Evolutionary conservation across 163 green algal genomes (phyloP), one percentile per base, ranked within the genome.

Genomic region (Prototheca stagnorum): DNA sequence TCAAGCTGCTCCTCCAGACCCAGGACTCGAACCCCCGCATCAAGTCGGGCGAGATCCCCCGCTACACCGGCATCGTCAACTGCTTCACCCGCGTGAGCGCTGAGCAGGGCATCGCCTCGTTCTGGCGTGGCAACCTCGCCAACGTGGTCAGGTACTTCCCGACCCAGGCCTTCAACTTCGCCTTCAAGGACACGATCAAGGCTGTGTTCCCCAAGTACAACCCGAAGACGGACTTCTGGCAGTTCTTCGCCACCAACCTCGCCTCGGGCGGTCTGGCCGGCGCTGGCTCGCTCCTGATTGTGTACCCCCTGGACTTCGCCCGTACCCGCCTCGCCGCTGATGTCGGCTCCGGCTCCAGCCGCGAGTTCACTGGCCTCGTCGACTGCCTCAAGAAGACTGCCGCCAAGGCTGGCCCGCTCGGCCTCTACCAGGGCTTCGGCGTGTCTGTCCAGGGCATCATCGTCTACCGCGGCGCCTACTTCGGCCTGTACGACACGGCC

Each of bases 131-230:
- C 28, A 99, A 99, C 84, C 75, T 84, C 41, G 88, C 90, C 47
- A 99, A 99, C 64, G 83, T 97, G n/a, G 74, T 97, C 46, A 72
- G 88, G 43, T 92, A 90, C 70, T 90, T 93, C 78, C 80, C 80
- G 43, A 85, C 80, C 26, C 64, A 75, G 72, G 88, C 90, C n/a
- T 89, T 97, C 62, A 99, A 99, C 87, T 97, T 99, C 67, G 89
- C 89, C 26, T 99, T 97, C 82, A 99, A 99, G 83, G 90, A 99
- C 73, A 95, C 92, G 49, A 95, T 95, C 81, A 99, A 99, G 83
- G 75, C 64, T 54, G 59, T 95, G 56, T 95, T 99, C 70, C 79
- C 80, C 54, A 78, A 67, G 41, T 94, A 93, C 75, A 91, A 84
- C 67, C 77, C 91, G 53, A 87, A 85, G 61, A 82, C 81, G 31